Base-by-base conservation (phyloP, 164 flowering plant genomes). In the Chimonanthus praecox region DNA sequence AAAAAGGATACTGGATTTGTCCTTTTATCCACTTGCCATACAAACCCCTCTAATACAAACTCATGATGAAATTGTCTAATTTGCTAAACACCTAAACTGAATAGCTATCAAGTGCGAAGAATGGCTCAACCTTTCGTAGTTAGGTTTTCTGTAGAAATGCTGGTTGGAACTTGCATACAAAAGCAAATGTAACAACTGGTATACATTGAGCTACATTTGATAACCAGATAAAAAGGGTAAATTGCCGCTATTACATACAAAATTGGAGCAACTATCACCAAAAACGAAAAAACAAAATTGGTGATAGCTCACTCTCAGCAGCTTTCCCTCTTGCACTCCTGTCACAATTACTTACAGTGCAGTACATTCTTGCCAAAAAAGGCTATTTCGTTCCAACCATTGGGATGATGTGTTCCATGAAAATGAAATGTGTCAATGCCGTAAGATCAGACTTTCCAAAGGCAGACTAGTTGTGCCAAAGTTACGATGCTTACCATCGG, bases 401-500 rank as follows among this genome's bases (percentile, higher is more conserved):
- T 10, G 5, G 21, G 10, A 49, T 16, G 46, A 47, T 54, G 10
- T 49, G 33, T 66, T 67, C 18, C 9, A 33, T 44, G 58, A 11
- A 33, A 8, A 67, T 11, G 47, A 9, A 16, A n/a, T 45, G n/a
- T 47, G 47, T 76, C 73, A 85, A 64, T 73, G 82, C 68, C 67
- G 77, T 47, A 84, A 69, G 48, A 78, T 63, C 67, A 85, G 64
- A 70, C 66, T 77, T 69, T 82, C 92, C 9, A 73, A 47, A n/a
- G 81, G 45, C 16, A 82, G 61, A 74, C 71, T 74, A 0, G 88
- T 75, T 4, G 97, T 83, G 49, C 98, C 99, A 68, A 95, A 95
- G 77, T 95, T 92, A 63, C 97, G 81, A 75, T 93, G 99, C 76
- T 88, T 89, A 69, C 99, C 99, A 80, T 95, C 99, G 51, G 99